Evolutionary conservation across 306 rosid species (phyloP).

Genomic region (Cicer yamashitae): DNA sequence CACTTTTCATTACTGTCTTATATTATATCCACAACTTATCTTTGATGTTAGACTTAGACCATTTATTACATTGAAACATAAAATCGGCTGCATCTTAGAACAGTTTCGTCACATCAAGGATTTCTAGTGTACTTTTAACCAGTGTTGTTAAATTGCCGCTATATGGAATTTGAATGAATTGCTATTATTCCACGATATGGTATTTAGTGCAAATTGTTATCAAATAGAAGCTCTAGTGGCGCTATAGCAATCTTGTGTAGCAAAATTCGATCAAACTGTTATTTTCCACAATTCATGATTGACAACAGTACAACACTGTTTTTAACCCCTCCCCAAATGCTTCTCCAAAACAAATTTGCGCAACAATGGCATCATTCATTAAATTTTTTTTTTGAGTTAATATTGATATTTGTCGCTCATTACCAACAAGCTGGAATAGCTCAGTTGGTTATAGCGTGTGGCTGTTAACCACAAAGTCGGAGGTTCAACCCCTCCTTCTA

Average conservation of each 20-base stretch:
- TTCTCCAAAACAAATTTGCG: not conserved
- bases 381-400: no score
- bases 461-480: conserved; percentile 36
- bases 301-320: no score
- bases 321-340: not conserved
- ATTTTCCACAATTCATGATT: no score
- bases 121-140: no score
- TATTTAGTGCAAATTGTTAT: no score
- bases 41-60: not conserved
- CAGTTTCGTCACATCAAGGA: not conserved
- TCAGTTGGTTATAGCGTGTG: conserved; percentile 35
- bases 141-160: no score
- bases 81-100: conserved; percentile 14
- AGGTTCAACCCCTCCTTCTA: conserved; percentile 32
- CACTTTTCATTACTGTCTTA: conserved; percentile 35
- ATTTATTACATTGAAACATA: conserved; percentile 26
- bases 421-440: conserved; percentile 24
- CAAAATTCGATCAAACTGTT: no score
- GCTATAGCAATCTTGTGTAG: no score
- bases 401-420: no score
- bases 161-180: no score
- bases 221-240: no score
- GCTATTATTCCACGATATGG: no score
- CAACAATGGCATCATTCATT: not conserved
- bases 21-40: not conserved